Conservation (phyloP, 495 filamentous ascomycete genomes). For the Penicillium chermesinum region DNA sequence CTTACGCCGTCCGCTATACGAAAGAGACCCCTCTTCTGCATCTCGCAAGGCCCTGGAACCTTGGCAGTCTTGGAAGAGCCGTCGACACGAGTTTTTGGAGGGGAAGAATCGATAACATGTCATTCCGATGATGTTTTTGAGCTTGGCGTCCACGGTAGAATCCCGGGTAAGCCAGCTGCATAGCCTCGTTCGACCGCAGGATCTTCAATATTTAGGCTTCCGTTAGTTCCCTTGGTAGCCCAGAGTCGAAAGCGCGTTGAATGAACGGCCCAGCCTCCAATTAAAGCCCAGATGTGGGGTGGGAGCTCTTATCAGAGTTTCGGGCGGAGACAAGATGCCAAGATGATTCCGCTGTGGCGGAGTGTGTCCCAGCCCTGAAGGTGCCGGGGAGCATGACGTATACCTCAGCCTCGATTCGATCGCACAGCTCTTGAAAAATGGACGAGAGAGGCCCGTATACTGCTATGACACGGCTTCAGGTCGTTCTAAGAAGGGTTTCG, state of each 20-base stretch:
- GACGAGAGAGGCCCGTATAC: no score
- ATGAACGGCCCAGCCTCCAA: no score
- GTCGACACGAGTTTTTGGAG: not conserved
- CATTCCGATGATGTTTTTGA: not conserved
- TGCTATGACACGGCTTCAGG: no score
- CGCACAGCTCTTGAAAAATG: no score
- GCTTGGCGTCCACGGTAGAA: not conserved
- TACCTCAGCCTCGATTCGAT: not conserved
- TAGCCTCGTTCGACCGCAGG: not conserved
- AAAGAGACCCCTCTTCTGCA: not conserved
- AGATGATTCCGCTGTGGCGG: not conserved
- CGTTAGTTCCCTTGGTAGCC: no score
- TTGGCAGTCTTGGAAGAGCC: not conserved
- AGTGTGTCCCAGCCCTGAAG: not conserved
- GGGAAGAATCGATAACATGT: not conserved
- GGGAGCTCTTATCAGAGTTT: not conserved
- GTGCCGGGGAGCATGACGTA: not conserved
- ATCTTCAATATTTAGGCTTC: no score
- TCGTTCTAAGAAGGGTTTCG: no score
- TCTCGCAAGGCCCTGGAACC: not conserved
- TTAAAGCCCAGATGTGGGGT: no score
- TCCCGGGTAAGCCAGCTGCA: not conserved
- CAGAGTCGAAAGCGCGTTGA: no score
- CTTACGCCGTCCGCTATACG: no score
- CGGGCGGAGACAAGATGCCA: not conserved